A percentile compares a stretch with the other conserved stretches of the same genome.
phyloP scores from a whole-genome alignment of 202 grass and related monocot species.

The Digitaria exilis region DNA sequence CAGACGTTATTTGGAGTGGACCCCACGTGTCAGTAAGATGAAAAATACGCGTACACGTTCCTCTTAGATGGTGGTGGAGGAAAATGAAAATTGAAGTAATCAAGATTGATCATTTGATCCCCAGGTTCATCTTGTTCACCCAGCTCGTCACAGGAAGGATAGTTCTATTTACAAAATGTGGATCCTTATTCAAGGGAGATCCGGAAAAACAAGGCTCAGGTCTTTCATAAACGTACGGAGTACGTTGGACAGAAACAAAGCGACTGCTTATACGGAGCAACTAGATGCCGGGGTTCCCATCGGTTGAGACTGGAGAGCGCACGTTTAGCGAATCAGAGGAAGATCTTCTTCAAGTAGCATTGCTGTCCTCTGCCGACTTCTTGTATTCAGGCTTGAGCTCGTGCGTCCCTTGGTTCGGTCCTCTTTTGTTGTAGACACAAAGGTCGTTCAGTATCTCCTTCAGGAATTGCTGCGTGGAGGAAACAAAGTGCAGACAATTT shows the following conservation, averaged over 20 bases:
- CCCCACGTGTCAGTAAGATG: not conserved
- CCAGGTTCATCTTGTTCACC: not conserved
- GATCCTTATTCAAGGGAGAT: too few relatives aligned
- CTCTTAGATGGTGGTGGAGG: not conserved
- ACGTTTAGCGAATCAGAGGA: not conserved
- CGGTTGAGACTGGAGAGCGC: not conserved
- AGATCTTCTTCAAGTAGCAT: slow-evolving; percentile 38
- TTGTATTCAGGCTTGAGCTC: slow-evolving; percentile 98
- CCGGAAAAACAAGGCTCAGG: too few relatives aligned
- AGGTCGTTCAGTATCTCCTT: slow-evolving; percentile 93
- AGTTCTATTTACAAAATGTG: too few relatives aligned
- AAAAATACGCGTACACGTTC: not conserved
- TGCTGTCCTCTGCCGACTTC: slow-evolving; percentile 55
- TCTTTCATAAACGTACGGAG: too few relatives aligned
- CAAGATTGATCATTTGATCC: not conserved
- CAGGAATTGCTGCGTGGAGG: slow-evolving; percentile 77
- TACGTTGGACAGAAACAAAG: not conserved
- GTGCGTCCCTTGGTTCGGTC: slow-evolving; percentile 90
- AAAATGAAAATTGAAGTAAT: too few relatives aligned
- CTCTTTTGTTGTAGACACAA: slow-evolving; percentile 92
- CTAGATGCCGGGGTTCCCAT: too few relatives aligned
- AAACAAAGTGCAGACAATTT: not conserved
- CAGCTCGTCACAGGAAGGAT: not conserved
- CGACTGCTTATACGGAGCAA: not conserved
- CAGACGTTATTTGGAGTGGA: too few relatives aligned